A percentile compares a stretch with the other conserved stretches of the same genome.
phyloP scores from a whole-genome alignment of 441 rosid genomes.

The Macaranga tanarius region DNA sequence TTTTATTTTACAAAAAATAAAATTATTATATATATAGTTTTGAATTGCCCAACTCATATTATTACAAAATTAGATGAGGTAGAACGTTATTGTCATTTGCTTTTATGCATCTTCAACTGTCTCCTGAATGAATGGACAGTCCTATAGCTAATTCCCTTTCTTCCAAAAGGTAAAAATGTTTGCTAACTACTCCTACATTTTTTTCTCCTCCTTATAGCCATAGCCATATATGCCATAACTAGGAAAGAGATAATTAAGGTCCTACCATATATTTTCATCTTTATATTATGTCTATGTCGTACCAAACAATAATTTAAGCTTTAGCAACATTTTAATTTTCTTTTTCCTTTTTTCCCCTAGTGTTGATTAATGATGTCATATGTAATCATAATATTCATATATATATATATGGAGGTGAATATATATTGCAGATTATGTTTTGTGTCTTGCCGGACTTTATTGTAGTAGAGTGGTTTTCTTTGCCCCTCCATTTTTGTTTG shows the following conservation, averaged over 20 bases:
- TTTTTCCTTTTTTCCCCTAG: background rate
- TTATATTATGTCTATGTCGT: constrained; percentile 25
- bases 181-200: constrained; percentile 3
- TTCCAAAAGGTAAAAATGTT: constrained; percentile 21
- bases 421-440: constrained; percentile 12
- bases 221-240: constrained; percentile 9
- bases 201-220: background rate
- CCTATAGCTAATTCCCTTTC: constrained; percentile 10
- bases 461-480: background rate
- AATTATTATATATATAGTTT: no score
- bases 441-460: constrained; percentile 7
- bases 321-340: background rate
- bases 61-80: background rate
- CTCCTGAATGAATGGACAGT: constrained; percentile 2
- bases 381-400: background rate
- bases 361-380: constrained; percentile 18
- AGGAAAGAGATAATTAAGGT: constrained; percentile 15
- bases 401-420: background rate
- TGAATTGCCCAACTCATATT: background rate
- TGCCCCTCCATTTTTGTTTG: background rate
- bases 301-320: constrained; percentile 25
- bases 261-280: constrained; percentile 14
- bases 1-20: no score
- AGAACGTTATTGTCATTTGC: constrained; percentile 4
- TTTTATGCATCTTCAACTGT: background rate